Evolutionary conservation across 148 eudicot genomes (phyloP).

Genomic region (Nyssa sinensis): DNA sequence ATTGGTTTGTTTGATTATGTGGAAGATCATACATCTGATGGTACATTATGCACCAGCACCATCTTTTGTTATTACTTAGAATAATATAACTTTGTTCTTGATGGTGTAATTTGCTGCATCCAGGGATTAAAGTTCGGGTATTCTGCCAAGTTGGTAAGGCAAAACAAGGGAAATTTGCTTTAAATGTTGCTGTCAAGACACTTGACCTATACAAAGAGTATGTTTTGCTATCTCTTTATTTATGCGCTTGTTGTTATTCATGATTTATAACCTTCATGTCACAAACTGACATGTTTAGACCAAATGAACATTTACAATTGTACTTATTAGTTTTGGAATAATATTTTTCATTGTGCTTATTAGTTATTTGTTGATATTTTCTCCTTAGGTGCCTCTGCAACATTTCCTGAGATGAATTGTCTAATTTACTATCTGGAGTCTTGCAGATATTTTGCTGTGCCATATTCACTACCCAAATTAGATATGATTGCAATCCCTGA

Average conservation of each 20-base stretch:
- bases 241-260: neutral
- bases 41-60: slow-evolving; percentile 32
- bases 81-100: neutral
- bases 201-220: slow-evolving; percentile 79
- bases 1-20: slow-evolving; percentile 89
- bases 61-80: neutral
- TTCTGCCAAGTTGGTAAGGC: slow-evolving; percentile 90
- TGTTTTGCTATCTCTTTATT: slow-evolving; percentile 6
- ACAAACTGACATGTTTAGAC: neutral
- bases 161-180: slow-evolving; percentile 84
- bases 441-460: slow-evolving; percentile 77
- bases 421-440: slow-evolving; percentile 7
- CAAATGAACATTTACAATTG: neutral
- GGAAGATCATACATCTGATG: slow-evolving; percentile 85
- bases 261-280: neutral
- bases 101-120: slow-evolving; percentile 4
- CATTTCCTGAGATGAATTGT: neutral
- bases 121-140: slow-evolving; percentile 82
- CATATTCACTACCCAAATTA: slow-evolving; percentile 85
- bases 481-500: slow-evolving; percentile 99
- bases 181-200: slow-evolving; percentile 91
- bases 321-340: neutral
- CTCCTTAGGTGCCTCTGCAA: neutral
- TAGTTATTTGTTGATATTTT: neutral
- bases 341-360: neutral